Evolutionary conservation across 2,329 filamentous ascomycete species (phyloP).

Genomic region (Chaetomiaceae sp.): DNA sequence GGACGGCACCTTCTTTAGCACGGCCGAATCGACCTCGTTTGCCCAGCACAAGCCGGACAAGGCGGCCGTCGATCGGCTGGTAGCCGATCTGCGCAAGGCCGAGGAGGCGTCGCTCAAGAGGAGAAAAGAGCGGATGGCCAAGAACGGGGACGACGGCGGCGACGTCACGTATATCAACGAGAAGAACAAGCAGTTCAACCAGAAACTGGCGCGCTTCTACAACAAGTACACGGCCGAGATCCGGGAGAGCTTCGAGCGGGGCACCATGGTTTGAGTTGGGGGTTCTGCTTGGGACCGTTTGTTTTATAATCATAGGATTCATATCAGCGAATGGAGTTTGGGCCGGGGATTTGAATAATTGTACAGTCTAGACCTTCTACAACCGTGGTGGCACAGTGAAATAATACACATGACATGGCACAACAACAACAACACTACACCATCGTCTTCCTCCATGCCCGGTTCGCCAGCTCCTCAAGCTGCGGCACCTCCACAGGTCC

Average conservation of each 20-base stretch:
- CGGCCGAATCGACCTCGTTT: slow-evolving; percentile 75
- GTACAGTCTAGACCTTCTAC: slow-evolving; percentile 32
- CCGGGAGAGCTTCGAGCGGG: slow-evolving; percentile 92
- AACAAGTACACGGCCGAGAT: slow-evolving; percentile 99
- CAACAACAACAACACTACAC: slow-evolving; percentile 45
- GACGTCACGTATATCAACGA: slow-evolving; percentile 99
- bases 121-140: slow-evolving; percentile 69
- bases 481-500: slow-evolving; percentile 73
- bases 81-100: slow-evolving; percentile 79
- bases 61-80: slow-evolving; percentile 80
- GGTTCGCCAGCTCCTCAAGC: slow-evolving; percentile 76
- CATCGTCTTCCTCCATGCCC: slow-evolving; percentile 88
- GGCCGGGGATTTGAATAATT: slow-evolving; percentile 12
- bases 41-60: slow-evolving; percentile 82
- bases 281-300: not conserved
- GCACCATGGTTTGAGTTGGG: slow-evolving; percentile 77
- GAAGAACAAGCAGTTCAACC: slow-evolving; percentile 99
- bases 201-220: slow-evolving; percentile 93
- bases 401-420: slow-evolving; percentile 6
- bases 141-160: slow-evolving; percentile 69
- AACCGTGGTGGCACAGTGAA: slow-evolving; percentile 5
- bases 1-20: slow-evolving; percentile 86
- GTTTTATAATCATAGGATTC: slow-evolving; percentile 1
- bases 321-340: slow-evolving; percentile 17
- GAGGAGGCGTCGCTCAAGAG: slow-evolving; percentile 86